A percentile compares a stretch with the other conserved stretches of the same genome.
These are phyloP conservation scores for Fusarium camptoceras DNA, from an alignment of 2,329 filamentous ascomycete species.

Conservation along the genomic window DNA sequence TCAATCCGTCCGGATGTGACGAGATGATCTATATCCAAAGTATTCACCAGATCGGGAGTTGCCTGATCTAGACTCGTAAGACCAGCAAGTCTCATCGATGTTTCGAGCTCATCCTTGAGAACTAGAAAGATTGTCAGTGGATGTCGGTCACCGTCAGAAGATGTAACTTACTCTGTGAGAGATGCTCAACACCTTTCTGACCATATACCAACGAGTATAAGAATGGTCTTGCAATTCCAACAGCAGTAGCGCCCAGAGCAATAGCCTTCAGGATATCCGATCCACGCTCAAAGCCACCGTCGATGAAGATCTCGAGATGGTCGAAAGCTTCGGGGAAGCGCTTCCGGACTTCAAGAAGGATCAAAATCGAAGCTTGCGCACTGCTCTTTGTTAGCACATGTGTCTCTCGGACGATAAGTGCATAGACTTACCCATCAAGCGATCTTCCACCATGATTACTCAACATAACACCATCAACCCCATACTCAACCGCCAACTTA, in stretches of 20 bases:
- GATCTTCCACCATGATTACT: conserved; percentile 70
- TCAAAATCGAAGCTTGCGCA: conserved; percentile 60
- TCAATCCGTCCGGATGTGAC: conserved; percentile 40
- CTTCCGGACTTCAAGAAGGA: conserved; percentile 63
- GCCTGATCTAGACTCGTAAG: conserved; percentile 48
- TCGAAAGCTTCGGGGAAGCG: conserved; percentile 62
- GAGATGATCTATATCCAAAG: conserved; percentile 49
- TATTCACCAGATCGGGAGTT: conserved; percentile 47
- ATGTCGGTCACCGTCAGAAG: rapidly evolving
- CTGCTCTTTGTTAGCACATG: conserved; percentile 10
- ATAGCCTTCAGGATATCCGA: conserved; percentile 67
- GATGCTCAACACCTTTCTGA: conserved; percentile 64
- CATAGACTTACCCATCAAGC: conserved; percentile 57
- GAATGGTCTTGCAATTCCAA: conserved; percentile 65
- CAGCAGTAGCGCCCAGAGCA: conserved; percentile 64
- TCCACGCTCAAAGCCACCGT: conserved; percentile 65
- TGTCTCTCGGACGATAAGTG: rapidly evolving
- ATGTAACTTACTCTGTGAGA: conserved; percentile 63
- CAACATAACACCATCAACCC: conserved; percentile 65
- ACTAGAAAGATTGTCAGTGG: conserved; percentile 25
- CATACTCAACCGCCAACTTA: conserved; percentile 59
- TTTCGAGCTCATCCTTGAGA: conserved; percentile 49
- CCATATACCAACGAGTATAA: conserved; percentile 66
- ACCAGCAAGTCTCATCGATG: conserved; percentile 48
- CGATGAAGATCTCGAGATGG: conserved; percentile 64